A percentile compares a stretch with the other conserved stretches of the same genome.
Evolutionary conservation across 2,329 filamentous ascomycete genomes (phyloP).

Genomic region (Hirsutella minnesotensis): DNA sequence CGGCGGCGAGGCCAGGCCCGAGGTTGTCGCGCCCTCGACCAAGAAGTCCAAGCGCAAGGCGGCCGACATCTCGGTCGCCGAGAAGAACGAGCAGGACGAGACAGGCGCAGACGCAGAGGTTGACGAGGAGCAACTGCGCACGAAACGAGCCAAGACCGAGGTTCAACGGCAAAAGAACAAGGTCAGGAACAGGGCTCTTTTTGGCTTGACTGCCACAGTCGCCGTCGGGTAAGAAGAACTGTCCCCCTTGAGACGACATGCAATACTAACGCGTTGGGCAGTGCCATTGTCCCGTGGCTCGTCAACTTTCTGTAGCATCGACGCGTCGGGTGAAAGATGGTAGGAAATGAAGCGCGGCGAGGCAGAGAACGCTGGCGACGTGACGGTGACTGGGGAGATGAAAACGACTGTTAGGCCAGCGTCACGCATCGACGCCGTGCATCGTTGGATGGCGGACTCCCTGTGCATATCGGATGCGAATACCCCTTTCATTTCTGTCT

Average conservation of each 20-base stretch:
- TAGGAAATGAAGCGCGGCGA: not conserved
- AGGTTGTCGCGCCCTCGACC: constrained; percentile 16
- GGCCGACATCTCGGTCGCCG: constrained; percentile 56
- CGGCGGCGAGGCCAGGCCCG: constrained; percentile 25
- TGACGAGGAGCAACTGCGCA: constrained; percentile 30
- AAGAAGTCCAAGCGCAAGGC: constrained; percentile 62
- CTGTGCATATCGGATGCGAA: not conserved
- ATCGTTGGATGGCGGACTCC: not conserved
- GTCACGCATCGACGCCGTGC: not conserved
- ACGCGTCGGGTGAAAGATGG: not conserved
- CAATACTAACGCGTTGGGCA: constrained; percentile 11
- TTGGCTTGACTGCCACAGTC: constrained; percentile 78
- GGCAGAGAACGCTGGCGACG: too few species aligned
- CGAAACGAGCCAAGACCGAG: constrained; percentile 76
- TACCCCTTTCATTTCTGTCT: not conserved
- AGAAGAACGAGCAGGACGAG: constrained; percentile 36
- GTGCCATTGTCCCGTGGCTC: constrained; percentile 38
- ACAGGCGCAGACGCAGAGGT: constrained; percentile 16
- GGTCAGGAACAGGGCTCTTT: constrained; percentile 72
- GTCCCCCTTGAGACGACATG: not conserved
- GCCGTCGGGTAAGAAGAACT: constrained; percentile 68
- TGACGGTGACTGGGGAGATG: not conserved
- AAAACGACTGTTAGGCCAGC: not conserved
- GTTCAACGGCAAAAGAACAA: constrained; percentile 74
- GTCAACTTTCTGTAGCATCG: constrained; percentile 34